Evolutionary conservation across 2,329 filamentous ascomycete species (phyloP).

Genomic region (Aspergillus calidoustus): DNA sequence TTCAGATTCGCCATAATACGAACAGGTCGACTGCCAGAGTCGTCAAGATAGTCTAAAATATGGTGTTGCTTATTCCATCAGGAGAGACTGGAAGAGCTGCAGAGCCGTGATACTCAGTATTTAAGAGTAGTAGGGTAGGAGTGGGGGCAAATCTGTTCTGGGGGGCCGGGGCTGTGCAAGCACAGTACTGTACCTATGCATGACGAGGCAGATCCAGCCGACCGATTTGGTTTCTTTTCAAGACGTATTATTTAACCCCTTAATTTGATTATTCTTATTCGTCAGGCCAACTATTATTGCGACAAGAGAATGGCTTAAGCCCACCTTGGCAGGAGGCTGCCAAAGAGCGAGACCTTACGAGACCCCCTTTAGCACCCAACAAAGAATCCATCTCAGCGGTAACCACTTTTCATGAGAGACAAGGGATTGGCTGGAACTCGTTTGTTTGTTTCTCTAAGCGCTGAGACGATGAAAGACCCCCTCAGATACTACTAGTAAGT

Average conservation of each 20-base stretch:
- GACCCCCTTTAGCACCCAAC: neutral
- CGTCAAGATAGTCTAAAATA: neutral
- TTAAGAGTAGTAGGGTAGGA: neutral
- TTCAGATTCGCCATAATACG: constrained; percentile 4
- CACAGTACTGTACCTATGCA: neutral
- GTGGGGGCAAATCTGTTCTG: neutral
- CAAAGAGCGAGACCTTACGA: neutral
- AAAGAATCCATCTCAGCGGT: constrained; percentile 3
- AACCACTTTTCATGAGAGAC: neutral
- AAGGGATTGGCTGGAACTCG: neutral
- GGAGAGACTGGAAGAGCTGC: neutral
- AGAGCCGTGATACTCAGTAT: neutral
- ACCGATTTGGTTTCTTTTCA: neutral
- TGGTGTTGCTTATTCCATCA: neutral
- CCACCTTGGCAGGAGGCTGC: constrained; percentile 2
- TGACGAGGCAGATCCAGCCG: constrained; percentile 3
- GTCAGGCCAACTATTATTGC: neutral
- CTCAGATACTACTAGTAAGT: neutral
- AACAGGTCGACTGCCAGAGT: neutral
- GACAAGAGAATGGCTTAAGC: constrained; percentile 1
- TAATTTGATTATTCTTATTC: constrained; percentile 1
- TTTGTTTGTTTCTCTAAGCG: constrained; percentile 11
- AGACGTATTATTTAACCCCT: neutral
- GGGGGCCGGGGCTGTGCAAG: constrained; percentile 1
- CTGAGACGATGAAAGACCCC: constrained; percentile 1